Conservation (phyloP, 2,329 filamentous ascomycete genomes). For the Oidium heveae region DNA sequence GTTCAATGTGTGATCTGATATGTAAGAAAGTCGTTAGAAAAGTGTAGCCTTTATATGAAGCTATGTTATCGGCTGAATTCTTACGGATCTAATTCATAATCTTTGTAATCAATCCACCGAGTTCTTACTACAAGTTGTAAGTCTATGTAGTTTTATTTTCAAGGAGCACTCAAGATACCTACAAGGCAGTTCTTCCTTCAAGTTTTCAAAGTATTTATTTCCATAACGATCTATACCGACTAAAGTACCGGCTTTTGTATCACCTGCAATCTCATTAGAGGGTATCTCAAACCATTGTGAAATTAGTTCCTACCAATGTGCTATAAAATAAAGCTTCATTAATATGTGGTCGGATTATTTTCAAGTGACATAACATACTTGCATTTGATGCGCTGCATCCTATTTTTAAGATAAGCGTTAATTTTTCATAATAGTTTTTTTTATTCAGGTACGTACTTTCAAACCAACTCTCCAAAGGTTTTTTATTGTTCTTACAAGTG, state of each 20-base stretch:
- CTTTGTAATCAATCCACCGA: constrained; percentile 92
- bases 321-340: constrained; percentile 5
- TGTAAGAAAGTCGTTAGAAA: background rate
- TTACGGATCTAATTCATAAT: constrained; percentile 58
- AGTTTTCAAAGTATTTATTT: constrained; percentile 96
- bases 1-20: constrained; percentile 55
- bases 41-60: background rate
- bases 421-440: background rate
- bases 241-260: constrained; percentile 80
- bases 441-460: constrained; percentile 22
- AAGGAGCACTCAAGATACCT: constrained; percentile 18
- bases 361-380: constrained; percentile 33
- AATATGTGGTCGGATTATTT: background rate
- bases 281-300: no score
- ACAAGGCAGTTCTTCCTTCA: constrained; percentile 71
- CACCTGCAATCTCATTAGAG: constrained; percentile 29
- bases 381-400: constrained; percentile 82
- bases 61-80: constrained; percentile 9
- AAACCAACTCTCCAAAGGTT: constrained; percentile 73
- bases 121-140: constrained; percentile 44
- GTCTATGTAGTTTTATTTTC: constrained; percentile 2
- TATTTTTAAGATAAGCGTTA: constrained; percentile 21
- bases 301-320: constrained; percentile 9
- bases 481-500: constrained; percentile 57
- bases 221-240: constrained; percentile 73